These are phyloP conservation scores for Xylaria grammica DNA, from an alignment of 495 filamentous ascomycete species.

Conservation along the genomic window DNA sequence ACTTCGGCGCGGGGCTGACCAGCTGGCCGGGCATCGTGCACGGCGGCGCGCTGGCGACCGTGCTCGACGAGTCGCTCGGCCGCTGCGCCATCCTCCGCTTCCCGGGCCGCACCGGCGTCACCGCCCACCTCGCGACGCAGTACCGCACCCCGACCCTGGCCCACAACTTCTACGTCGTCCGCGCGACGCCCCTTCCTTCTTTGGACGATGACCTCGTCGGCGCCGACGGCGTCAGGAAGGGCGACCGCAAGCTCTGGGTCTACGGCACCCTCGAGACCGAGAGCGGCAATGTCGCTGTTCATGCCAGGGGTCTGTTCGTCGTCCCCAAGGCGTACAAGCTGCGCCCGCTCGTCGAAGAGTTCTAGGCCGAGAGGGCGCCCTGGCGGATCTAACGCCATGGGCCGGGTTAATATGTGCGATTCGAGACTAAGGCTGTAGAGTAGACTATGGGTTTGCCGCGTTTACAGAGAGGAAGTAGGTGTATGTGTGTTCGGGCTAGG, in stretches of 20 bases:
- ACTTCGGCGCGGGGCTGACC: constrained; percentile 63
- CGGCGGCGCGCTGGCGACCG: constrained; percentile 73
- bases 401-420: background rate
- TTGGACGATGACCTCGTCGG: constrained; percentile 45
- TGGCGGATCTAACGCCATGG: background rate
- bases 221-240: constrained; percentile 44
- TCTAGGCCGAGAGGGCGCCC: constrained; percentile 29
- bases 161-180: constrained; percentile 67
- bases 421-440: constrained; percentile 21
- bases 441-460: background rate
- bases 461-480: background rate
- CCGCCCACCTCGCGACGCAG: constrained; percentile 66
- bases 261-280: constrained; percentile 58
- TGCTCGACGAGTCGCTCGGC: constrained; percentile 71
- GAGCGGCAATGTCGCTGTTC: constrained; percentile 58
- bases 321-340: constrained; percentile 60
- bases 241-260: constrained; percentile 68
- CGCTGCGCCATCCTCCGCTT: constrained; percentile 54
- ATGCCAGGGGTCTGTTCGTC: constrained; percentile 68
- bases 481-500: background rate
- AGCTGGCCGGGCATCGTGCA: constrained; percentile 83
- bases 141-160: constrained; percentile 65
- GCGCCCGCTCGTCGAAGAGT: constrained; percentile 48
- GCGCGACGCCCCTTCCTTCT: constrained; percentile 47
- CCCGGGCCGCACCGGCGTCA: constrained; percentile 57